A percentile compares a stretch with the other conserved stretches of the same genome.
Conservation (phyloP, 768 basidiomycete species). For the Lactarius pseudohatsudake region DNA sequence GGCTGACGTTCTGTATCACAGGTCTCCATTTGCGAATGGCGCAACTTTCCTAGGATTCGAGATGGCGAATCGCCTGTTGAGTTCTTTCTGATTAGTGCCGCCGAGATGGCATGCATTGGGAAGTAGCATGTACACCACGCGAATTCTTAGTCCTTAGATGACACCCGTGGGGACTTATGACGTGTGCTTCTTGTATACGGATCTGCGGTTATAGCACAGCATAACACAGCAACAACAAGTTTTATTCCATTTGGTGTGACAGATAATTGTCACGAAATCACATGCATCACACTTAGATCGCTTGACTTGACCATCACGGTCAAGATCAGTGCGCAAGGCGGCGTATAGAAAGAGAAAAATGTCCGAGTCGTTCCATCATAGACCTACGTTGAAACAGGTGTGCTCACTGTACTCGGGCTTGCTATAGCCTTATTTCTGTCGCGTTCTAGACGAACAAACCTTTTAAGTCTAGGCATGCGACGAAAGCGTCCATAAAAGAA, state of each 20-base stretch:
- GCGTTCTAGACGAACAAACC: constrained; percentile 74
- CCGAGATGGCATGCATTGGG: not conserved
- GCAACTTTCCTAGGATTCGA: constrained; percentile 97
- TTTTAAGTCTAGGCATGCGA: constrained; percentile 89
- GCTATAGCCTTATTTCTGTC: constrained; percentile 3
- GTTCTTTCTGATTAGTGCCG: constrained; percentile 32
- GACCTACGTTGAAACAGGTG: constrained; percentile 86
- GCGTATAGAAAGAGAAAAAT: constrained; percentile 31
- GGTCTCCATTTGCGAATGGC: constrained; percentile 95
- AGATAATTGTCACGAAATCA: constrained; percentile 9
- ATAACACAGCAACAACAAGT: not conserved
- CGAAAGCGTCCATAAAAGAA: constrained; percentile 82
- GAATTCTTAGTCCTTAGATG: constrained; percentile 3
- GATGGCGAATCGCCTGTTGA: constrained; percentile 76
- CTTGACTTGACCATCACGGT: not conserved
- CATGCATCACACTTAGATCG: constrained; percentile 13
- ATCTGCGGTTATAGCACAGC: not conserved
- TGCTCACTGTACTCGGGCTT: constrained; percentile 40
- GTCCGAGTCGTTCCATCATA: constrained; percentile 56
- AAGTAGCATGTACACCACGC: constrained; percentile 15
- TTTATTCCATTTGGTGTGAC: not conserved
- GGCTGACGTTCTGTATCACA: constrained; percentile 34
- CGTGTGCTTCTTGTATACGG: not conserved
- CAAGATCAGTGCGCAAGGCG: too few relatives aligned
- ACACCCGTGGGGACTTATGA: constrained; percentile 5